Evolutionary conservation across 345 rosid genomes (phyloP).

Genomic region (Microcos paniculata): DNA sequence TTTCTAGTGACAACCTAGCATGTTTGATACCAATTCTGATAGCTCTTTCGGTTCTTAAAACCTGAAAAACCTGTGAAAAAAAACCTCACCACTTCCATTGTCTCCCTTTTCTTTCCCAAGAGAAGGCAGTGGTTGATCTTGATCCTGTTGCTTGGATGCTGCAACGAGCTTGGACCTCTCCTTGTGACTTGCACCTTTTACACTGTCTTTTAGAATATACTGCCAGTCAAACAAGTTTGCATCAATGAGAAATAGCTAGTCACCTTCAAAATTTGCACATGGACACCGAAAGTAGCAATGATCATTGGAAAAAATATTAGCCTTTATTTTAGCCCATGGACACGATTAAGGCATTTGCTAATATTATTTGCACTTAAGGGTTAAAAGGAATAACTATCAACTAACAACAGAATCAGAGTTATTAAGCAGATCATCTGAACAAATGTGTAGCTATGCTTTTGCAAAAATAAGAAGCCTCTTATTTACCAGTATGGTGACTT

Average conservation of each 20-base stretch:
- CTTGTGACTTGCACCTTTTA: constrained; percentile 36
- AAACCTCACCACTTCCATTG: constrained; percentile 34
- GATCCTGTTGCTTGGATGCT: constrained; percentile 37
- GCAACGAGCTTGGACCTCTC: constrained; percentile 24
- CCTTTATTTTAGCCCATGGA: too few relatives aligned
- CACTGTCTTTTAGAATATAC: constrained; percentile 45
- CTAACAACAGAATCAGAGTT: not conserved
- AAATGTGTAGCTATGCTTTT: not conserved
- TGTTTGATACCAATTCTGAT: too few relatives aligned
- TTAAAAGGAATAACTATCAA: not conserved
- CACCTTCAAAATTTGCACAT: not conserved
- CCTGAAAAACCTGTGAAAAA: too few relatives aligned
- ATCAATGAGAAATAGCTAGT: constrained; percentile 1
- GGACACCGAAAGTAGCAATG: not conserved
- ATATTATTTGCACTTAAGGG: not conserved
- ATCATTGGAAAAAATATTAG: not conserved
- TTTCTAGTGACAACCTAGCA: too few relatives aligned
- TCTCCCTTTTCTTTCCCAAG: constrained; percentile 35
- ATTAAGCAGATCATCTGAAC: not conserved
- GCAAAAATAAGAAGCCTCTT: not conserved
- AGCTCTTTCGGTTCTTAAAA: too few relatives aligned
- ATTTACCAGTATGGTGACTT: not conserved
- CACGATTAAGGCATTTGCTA: not conserved
- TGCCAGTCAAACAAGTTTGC: constrained; percentile 22
- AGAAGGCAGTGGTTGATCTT: constrained; percentile 30